These are phyloP conservation scores for Cairneyella variabilis DNA, from an alignment of 495 filamentous ascomycete species.

Conservation along the genomic window DNA sequence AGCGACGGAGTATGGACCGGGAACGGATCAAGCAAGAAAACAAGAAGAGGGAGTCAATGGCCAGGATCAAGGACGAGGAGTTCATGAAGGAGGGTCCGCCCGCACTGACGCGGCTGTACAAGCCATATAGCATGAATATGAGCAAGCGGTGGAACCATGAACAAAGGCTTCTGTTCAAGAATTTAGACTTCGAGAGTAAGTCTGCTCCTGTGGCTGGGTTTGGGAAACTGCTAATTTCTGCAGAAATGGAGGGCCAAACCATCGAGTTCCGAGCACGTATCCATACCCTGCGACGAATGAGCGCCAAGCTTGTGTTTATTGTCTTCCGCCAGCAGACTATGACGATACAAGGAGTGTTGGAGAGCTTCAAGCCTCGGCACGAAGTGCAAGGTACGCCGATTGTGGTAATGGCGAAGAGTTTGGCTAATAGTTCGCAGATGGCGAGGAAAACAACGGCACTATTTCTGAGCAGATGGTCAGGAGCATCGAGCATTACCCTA, in stretches of 20 bases:
- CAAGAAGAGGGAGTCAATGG: conserved; percentile 40
- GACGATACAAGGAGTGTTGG: conserved; percentile 78
- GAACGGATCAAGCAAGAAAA: conserved; percentile 43
- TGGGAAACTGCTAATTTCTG: conserved; percentile 1
- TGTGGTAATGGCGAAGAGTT: too few species aligned
- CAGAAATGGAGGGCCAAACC: conserved; percentile 51
- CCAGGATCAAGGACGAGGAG: conserved; percentile 50
- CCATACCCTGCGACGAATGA: conserved; percentile 79
- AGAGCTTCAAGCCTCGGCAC: conserved; percentile 48
- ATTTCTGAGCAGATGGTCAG: conserved; percentile 72
- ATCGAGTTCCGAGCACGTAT: conserved; percentile 80
- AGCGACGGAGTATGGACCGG: conserved; percentile 45
- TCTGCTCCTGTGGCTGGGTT: background rate
- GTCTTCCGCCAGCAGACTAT: conserved; percentile 48
- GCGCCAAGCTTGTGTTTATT: conserved; percentile 84
- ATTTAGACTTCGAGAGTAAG: conserved; percentile 22
- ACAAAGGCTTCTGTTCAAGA: conserved; percentile 22
- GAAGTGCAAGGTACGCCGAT: conserved; percentile 13
- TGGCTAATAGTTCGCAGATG: background rate
- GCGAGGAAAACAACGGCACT: conserved; percentile 14
- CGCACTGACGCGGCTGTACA: conserved; percentile 29
- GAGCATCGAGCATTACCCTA: conserved; percentile 73
- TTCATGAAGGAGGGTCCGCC: conserved; percentile 48
- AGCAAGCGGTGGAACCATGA: conserved; percentile 25
- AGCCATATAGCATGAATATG: conserved; percentile 28